A percentile compares a stretch with the other conserved stretches of the same genome.
Evolutionary conservation across 805 yeast genomes (phyloP).

Genomic region (Spathaspora passalidarum): DNA sequence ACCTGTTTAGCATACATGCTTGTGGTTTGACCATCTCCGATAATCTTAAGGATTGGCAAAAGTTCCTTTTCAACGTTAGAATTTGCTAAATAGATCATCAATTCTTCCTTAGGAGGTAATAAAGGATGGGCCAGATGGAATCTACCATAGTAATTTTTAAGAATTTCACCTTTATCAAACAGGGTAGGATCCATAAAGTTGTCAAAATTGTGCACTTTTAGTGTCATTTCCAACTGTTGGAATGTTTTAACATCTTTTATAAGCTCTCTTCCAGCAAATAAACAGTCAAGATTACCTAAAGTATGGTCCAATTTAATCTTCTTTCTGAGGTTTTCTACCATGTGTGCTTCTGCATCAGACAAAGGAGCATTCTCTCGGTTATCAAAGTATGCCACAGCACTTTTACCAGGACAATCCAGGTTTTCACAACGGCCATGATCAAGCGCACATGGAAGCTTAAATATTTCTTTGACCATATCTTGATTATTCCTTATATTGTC

Average conservation of each 20-base stretch:
- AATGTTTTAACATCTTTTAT: constrained; percentile 7
- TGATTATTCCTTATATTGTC: neutral
- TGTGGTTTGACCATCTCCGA: constrained; percentile 46
- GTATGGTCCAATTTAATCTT: constrained; percentile 10
- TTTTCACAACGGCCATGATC: constrained; percentile 9
- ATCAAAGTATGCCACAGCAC: constrained; percentile 8
- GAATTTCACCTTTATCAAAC: constrained; percentile 12
- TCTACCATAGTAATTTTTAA: constrained; percentile 10
- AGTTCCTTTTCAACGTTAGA: constrained; percentile 39
- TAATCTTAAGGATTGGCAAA: constrained; percentile 45
- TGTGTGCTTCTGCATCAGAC: constrained; percentile 3
- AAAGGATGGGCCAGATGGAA: constrained; percentile 44
- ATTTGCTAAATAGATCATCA: constrained; percentile 28
- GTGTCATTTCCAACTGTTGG: constrained; percentile 4
- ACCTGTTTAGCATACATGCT: constrained; percentile 11
- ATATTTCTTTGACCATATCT: constrained; percentile 5
- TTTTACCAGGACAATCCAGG: constrained; percentile 12
- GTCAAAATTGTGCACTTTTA: constrained; percentile 5
- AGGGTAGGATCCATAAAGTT: constrained; percentile 7
- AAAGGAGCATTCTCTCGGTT: neutral
- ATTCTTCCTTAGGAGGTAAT: constrained; percentile 38
- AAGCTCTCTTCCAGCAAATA: constrained; percentile 9
- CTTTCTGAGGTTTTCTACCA: constrained; percentile 9
- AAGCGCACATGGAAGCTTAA: constrained; percentile 10
- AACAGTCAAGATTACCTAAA: constrained; percentile 11